A percentile compares a stretch with the other conserved stretches of the same genome.
phyloP scores from a whole-genome alignment of 164 flowering plant genomes.

The Piper betle region DNA sequence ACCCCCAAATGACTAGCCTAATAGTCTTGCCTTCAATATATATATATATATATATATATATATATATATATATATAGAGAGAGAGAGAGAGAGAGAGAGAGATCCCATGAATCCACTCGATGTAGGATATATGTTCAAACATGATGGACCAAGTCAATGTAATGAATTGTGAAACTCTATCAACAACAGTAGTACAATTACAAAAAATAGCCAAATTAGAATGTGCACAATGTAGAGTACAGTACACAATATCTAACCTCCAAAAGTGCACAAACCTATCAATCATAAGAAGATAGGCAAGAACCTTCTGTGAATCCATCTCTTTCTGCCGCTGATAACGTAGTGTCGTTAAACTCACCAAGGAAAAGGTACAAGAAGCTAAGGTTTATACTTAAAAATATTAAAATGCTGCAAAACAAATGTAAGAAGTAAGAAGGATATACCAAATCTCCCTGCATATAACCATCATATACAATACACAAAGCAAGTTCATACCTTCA shows the following conservation, averaged over 20 bases:
- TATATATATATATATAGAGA: too few relatives aligned
- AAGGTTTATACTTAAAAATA: neutral
- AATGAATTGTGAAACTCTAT: neutral
- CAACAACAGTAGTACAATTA: neutral
- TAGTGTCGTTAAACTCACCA: conserved; percentile 33
- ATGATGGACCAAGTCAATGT: too few relatives aligned
- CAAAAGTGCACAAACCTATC: conserved; percentile 43
- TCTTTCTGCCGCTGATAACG: conserved; percentile 34
- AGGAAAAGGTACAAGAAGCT: neutral
- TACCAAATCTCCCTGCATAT: neutral
- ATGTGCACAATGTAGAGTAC: neutral
- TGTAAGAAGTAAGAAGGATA: neutral
- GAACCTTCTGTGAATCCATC: conserved; percentile 29
- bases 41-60: too few relatives aligned
- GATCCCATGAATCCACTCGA: too few relatives aligned
- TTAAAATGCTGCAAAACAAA: neutral
- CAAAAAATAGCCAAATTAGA: neutral
- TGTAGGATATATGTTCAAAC: too few relatives aligned
- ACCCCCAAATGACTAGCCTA: too few relatives aligned
- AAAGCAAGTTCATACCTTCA: conserved; percentile 35
- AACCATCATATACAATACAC: neutral
- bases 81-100: neutral
- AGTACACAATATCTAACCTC: neutral
- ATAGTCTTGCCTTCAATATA: too few relatives aligned
- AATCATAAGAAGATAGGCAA: conserved; percentile 51